phyloP scores from a whole-genome alignment of 139 green algal species.

The Chlamydomonas incerta region DNA sequence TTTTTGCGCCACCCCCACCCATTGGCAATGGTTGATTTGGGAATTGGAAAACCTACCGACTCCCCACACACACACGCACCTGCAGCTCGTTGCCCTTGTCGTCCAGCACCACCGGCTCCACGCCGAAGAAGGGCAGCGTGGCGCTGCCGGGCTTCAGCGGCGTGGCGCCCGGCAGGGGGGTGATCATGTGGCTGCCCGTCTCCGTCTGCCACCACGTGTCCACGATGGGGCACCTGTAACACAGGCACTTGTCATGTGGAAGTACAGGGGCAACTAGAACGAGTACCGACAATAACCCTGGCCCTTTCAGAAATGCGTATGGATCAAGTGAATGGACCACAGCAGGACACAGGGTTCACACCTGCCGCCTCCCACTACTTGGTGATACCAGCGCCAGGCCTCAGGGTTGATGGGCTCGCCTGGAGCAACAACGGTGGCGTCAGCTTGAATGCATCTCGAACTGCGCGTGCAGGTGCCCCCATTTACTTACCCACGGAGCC shows the following conservation, averaged over 20 bases:
- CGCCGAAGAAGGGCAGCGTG: slow-evolving; percentile 95
- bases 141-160: slow-evolving; percentile 91
- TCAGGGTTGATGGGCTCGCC: slow-evolving; percentile 96
- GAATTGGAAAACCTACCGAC: too few relatives aligned
- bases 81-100: slow-evolving; percentile 36
- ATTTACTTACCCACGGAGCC: slow-evolving; percentile 86
- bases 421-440: too few relatives aligned
- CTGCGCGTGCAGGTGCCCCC: too few relatives aligned
- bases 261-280: too few relatives aligned
- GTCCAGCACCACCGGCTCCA: slow-evolving; percentile 90
- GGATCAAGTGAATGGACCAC: too few relatives aligned
- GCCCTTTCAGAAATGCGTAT: too few relatives aligned
- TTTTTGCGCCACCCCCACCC: too few relatives aligned
- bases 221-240: slow-evolving; percentile 79
- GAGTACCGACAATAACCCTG: too few relatives aligned
- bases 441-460: too few relatives aligned
- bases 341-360: neutral
- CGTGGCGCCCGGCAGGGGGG: slow-evolving; percentile 74
- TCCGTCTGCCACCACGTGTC: slow-evolving; percentile 99
- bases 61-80: too few relatives aligned
- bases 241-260: too few relatives aligned
- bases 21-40: too few relatives aligned
- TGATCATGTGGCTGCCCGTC: slow-evolving; percentile 91
- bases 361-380: slow-evolving; percentile 47
- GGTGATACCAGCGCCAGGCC: slow-evolving; percentile 93